Evolutionary conservation across 1,139 yeast genomes (phyloP), one percentile per base, ranked within the genome.

Genomic region (Lodderomyces parapsilosis): DNA sequence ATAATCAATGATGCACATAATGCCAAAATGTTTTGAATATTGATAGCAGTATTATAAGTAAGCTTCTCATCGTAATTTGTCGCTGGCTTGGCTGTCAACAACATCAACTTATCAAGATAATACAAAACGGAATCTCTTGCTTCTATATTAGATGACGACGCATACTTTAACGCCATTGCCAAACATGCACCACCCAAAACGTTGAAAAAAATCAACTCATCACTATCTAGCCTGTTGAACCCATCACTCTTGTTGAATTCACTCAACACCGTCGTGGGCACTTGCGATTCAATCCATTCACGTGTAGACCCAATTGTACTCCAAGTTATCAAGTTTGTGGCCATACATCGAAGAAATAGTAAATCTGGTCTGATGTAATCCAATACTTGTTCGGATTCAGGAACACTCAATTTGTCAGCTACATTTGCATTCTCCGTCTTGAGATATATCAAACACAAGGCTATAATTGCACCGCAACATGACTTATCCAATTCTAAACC

Each of bases 351-450:
- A 41, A 90, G 67, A 52, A 90, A 68, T 33, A 88, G 63, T 28
- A 87, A 61, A 56, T 90, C 96, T 0, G 99, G 97, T 45, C 96
- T 73, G 23, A 86, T 72, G 54, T 87, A 88, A 52, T 84, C 90
- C 30, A 85, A 63, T 30, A 80, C 62, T 50, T 81, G 86, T 39
- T 72, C 77, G 0, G 84, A 76, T 8, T 67, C 67, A 0, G 96
- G 96, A 2, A 84, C 71, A 17, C 68, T 67, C n/a, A 89, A 60
- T 52, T 84, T 85, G 18, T 63, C 62, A 0, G 96, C 93, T 41
- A 90, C 70, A 0, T 74, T 65, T 0, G 53, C 46, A 55, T 87
- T 80, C 40, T 78, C 80, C 0, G 96, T 82, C 53, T 78, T 83
- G 68, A 90, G 63, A 56, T 81, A 90, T 37, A 89, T 82, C 45